Evolutionary conservation across 2,329 filamentous ascomycete species (phyloP).

Genomic region (Aureobasidium sp.): DNA sequence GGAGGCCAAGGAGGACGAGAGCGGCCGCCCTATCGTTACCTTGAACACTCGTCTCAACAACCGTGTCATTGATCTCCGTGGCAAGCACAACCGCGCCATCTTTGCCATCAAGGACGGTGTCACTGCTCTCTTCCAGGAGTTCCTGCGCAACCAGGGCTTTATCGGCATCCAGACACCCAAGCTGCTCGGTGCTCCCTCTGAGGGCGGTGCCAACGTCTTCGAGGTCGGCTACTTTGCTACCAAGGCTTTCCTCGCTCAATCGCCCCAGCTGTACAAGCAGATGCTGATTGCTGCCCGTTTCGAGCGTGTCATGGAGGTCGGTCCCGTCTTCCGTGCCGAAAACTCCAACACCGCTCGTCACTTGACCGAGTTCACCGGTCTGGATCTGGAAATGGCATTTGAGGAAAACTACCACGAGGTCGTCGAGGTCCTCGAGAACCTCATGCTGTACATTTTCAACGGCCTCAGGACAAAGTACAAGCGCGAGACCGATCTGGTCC

Average conservation of each 20-base stretch:
- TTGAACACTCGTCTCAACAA: constrained; percentile 85
- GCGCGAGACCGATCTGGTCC: constrained; percentile 64
- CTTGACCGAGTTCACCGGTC: constrained; percentile 81
- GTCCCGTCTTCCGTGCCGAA: constrained; percentile 79
- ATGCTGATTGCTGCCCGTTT: constrained; percentile 72
- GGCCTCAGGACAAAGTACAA: constrained; percentile 60
- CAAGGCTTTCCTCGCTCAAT: constrained; percentile 71
- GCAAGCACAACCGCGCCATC: constrained; percentile 83
- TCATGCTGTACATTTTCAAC: constrained; percentile 72
- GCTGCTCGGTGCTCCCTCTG: constrained; percentile 79
- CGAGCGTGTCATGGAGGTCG: constrained; percentile 69
- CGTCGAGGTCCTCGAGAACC: constrained; percentile 59
- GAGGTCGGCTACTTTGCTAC: constrained; percentile 81
- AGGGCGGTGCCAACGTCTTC: constrained; percentile 91
- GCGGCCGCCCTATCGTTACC: constrained; percentile 60
- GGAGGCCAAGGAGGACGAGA: constrained; percentile 44
- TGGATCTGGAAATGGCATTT: constrained; percentile 88
- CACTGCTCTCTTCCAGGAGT: constrained; percentile 65
- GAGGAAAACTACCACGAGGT: constrained; percentile 71
- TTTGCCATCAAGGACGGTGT: constrained; percentile 62
- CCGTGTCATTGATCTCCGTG: constrained; percentile 83
- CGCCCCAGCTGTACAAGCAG: constrained; percentile 82
- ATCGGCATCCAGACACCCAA: constrained; percentile 83
- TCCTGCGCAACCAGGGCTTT: constrained; percentile 67
- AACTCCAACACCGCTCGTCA: constrained; percentile 77